Base-by-base conservation (phyloP, 2,329 filamentous ascomycete genomes). In the Penicillium sp. region DNA sequence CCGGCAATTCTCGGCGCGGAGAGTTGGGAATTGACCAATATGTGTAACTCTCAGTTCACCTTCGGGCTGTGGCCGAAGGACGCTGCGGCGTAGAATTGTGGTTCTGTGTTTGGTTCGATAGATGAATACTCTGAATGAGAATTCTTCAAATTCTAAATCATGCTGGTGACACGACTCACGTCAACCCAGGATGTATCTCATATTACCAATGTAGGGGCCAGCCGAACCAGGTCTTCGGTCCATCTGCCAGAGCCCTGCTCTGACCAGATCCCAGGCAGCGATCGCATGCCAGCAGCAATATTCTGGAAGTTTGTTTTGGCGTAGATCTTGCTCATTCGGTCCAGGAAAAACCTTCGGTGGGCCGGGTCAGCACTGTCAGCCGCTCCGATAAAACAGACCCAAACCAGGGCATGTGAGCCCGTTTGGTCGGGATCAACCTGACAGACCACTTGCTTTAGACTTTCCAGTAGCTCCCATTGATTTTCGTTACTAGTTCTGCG, bases 21-120 rank as follows among this genome's bases (percentile, higher is more conserved):
- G 75, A 81, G 79, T n/a, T 87, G 85, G 85, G 85, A 87, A 69
- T 69, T 87, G 69, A 84, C 81, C 5, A 86, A 86, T 62, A 86
- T 86, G 83, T 83, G 81, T 51, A 86, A 86, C 64, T 81, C 78
- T 31, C 83, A 86, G 68, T 86, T 82, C 59, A 85, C 80, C 0
- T 68, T 85, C 56, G 82, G 83, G 4, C 49, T 47, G 13, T 77
- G 73, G 74, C 22, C 57, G 10, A 56, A 55, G 29, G 52, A 3
- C 80, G 18, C 18, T 10, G 38, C 18, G 10, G 38, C 18, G 9
- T 40, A 40, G 10, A 8, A 21, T 18, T 6, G 4, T 4, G 11
- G n/a, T 22, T 6, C 36, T 7, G 10, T 16, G 8, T 40, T 18
- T 40, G 9, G 8, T 40, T 40, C 24, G 5, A 27, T 27, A 27